Conservation (phyloP, 768 basidiomycete species). For the Leucocoprinus leucothites region DNA sequence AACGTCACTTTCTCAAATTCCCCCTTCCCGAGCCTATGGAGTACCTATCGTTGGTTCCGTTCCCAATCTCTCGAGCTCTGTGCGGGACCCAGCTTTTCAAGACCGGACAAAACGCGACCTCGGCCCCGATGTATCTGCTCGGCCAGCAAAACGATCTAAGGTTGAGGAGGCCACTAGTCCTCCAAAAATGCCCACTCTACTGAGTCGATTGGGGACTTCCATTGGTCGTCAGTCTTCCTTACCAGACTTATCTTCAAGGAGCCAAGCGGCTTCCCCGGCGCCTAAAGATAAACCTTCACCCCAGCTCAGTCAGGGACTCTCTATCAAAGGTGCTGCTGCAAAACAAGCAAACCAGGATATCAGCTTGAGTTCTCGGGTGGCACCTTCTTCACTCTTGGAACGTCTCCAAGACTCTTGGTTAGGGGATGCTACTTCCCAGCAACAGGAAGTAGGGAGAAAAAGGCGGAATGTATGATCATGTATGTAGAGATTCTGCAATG, state of each 20-base stretch:
- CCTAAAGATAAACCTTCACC: not conserved
- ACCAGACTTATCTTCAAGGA: slow-evolving; percentile 3
- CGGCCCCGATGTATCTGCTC: not conserved
- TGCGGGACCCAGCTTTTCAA: not conserved
- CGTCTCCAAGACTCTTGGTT: slow-evolving; percentile 12
- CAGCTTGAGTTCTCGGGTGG: not conserved
- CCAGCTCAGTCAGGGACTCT: slow-evolving; percentile 12
- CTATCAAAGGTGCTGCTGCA: slow-evolving; percentile 19
- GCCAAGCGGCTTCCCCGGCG: not conserved
- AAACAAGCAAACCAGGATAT: slow-evolving; percentile 1
- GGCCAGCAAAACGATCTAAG: slow-evolving; percentile 6
- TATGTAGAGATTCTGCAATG: not conserved
- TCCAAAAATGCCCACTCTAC: slow-evolving; percentile 7
- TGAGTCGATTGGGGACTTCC: slow-evolving; percentile 14
- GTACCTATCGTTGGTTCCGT: not conserved
- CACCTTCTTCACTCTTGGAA: slow-evolving; percentile 14
- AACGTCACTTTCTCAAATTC: not conserved
- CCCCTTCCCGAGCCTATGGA: not conserved
- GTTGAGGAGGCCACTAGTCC: slow-evolving; percentile 1
- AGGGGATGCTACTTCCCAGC: not conserved
- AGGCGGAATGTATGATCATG: slow-evolving; percentile 5
- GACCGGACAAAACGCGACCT: slow-evolving; percentile 1
- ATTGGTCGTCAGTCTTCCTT: slow-evolving; percentile 8
- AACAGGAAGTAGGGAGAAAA: slow-evolving; percentile 6
- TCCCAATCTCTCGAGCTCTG: not conserved